Evolutionary conservation across 306 rosid species (phyloP).

Genomic region (Mucuna pruriens): DNA sequence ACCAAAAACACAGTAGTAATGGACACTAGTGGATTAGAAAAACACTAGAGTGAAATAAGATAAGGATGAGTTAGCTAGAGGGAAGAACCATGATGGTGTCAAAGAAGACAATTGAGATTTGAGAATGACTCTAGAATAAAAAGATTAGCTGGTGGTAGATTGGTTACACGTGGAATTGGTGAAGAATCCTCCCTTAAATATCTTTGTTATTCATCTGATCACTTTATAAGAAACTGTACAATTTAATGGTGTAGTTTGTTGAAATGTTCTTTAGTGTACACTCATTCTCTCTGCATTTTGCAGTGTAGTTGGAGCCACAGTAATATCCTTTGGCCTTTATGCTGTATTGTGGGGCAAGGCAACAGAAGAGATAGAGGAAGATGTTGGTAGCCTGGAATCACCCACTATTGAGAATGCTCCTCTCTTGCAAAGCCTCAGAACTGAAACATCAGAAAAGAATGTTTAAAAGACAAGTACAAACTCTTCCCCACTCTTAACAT

Average conservation of each 20-base stretch:
- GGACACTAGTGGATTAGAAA: neutral
- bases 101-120: neutral
- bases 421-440: constrained; percentile 56
- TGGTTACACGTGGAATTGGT: neutral
- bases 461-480: neutral
- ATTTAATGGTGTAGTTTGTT: neutral
- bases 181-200: neutral
- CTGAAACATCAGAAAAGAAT: constrained; percentile 37
- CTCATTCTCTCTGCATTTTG: constrained; percentile 16
- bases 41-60: neutral
- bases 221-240: neutral
- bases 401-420: constrained; percentile 62
- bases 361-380: constrained; percentile 60
- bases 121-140: neutral
- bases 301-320: constrained; percentile 83
- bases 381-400: constrained; percentile 48
- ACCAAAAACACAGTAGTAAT: neutral
- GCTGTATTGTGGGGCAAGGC: constrained; percentile 89
- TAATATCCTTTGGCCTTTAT: constrained; percentile 82
- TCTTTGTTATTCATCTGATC: neutral
- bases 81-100: neutral
- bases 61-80: neutral
- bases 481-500: neutral
- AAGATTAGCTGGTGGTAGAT: neutral
- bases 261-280: neutral